Base-by-base conservation (phyloP, 2,329 filamentous ascomycete species). In the Intubia oerlemansii region DNA sequence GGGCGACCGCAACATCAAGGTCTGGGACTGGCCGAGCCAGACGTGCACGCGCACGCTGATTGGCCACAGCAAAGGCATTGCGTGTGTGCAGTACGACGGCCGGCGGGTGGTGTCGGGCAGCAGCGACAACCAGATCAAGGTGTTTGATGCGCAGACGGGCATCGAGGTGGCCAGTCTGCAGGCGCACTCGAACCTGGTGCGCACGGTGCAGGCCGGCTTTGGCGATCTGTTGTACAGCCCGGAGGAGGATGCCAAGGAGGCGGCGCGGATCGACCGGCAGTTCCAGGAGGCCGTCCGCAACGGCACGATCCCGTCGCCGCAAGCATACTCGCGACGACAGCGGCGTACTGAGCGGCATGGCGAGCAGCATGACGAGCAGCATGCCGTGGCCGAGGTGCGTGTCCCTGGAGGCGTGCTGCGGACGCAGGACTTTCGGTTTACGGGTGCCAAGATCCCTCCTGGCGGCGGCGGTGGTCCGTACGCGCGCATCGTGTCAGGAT, bases 1-100 rank as follows among this genome's bases (percentile, higher is more conserved):
- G 30, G 88, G 88, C 12, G 88, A 98, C 47, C 73, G 88, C 21
- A 69, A 77, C 36, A 84, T 98, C 51, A 93, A 92, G 48, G 64
- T 93, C 13, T 98, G 88, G 88, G 75, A 90, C 47, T 79, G 91
- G 56, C 74, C 74, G 12, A 77, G 69, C 7, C 78, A 81, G 32
- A 56, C 63, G 24, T 85, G 79, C 46, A 61, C 65, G 25, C 69
- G 77, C 41, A 91, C 79, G 1, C 70, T 91, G 19, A 60, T 78
- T 22, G 88, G 85, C 2, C 88, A 98, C 43, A 69, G 68, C 37
- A 98, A 98, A 47, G 88, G 88, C 18, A 95, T 98, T 41, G 88
- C 88, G 3, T 98, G 88, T 47, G 84, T 98, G 11, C 85, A 98
- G 49, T 95, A 88, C 44, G 88, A 98, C 45, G 82, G 81, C 16